These are phyloP conservation scores for Laburnicola sp. DNA, from an alignment of 2,329 filamentous ascomycete species.

Conservation along the genomic window DNA sequence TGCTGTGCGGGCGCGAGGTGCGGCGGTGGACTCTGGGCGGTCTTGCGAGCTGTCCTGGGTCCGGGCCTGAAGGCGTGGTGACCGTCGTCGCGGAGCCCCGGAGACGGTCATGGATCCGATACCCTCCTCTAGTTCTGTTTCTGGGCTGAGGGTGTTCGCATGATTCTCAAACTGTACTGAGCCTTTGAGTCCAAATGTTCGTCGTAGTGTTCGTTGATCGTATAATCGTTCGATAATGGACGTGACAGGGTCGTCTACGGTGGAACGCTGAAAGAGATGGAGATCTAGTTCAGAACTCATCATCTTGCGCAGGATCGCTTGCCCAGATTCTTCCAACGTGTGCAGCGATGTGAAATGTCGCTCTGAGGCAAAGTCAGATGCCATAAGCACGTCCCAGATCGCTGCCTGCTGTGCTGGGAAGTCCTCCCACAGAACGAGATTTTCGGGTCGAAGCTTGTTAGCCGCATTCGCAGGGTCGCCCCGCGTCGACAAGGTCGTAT, in stretches of 20 bases:
- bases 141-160: slow-evolving; percentile 24
- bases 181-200: slow-evolving; percentile 19
- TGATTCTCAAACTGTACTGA: slow-evolving; percentile 25
- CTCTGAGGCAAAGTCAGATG: slow-evolving; percentile 15
- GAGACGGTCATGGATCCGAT: no score
- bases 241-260: slow-evolving; percentile 19
- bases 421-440: slow-evolving; percentile 14
- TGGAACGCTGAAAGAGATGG: slow-evolving; percentile 17
- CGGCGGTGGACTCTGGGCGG: no score
- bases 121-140: background rate
- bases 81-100: no score
- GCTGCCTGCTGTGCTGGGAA: slow-evolving; percentile 20
- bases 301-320: slow-evolving; percentile 12
- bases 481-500: slow-evolving; percentile 18
- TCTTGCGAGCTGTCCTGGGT: no score
- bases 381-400: slow-evolving; percentile 21
- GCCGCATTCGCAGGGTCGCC: slow-evolving; percentile 23
- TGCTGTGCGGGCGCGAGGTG: background rate
- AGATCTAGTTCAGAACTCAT: slow-evolving; percentile 25
- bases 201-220: slow-evolving; percentile 11
- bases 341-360: slow-evolving; percentile 22
- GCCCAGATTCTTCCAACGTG: slow-evolving; percentile 18
- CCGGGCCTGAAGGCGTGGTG: no score
- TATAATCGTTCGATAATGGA: slow-evolving; percentile 19
- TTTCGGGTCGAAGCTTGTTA: slow-evolving; percentile 23